Base-by-base conservation (phyloP, 495 filamentous ascomycete genomes). In the Pyrenula aspistea region DNA sequence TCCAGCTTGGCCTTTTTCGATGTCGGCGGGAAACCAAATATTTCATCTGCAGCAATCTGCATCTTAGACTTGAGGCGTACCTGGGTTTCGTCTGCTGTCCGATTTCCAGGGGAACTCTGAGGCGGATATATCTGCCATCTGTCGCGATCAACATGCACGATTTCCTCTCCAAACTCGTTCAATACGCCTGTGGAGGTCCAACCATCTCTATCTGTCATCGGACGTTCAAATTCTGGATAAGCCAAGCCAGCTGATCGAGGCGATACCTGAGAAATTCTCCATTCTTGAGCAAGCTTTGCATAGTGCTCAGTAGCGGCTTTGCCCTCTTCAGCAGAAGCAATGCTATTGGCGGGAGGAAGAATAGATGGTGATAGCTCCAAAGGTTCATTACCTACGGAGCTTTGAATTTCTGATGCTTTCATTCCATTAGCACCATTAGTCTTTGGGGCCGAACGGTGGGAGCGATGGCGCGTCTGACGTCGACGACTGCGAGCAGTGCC, bases 11-110 rank as follows among this genome's bases (percentile, higher is more conserved):
- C 72, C 69, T 31, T 70, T 61, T 2, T 73, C 74, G 19, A 72
- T 61, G 22, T 62, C 0, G 74, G 74, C 2, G 74, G 72, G 55
- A 66, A 76, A 0, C 74, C 71, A 53, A 69, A 67, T 12, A 67
- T 60, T 1, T 56, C 51, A 47, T 74, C 69, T 15, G 55, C 63
- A n/a, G 63, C 59, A 22, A 62, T 59, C 48, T 75, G 68, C 2
- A 67, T 56, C 2, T 60, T 25, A 0, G 65, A 63, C 22, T 65
- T 69, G 31, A 68, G 53, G 2, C 67, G 65, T 10, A 54, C 59
- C 1, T 67, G 72, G 11, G 70, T 66, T 4, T 54, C 36, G 1
- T 65, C 56, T 24, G 67, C 66, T 0, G 60, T 62, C 51, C 71
- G 71, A 15, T 65, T 68, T 49, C 67, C 62, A 4, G 65, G 58